Evolutionary conservation across 192 early-diverging fungal species (phyloP).

Genomic region (Rhizophagus prolifer): DNA sequence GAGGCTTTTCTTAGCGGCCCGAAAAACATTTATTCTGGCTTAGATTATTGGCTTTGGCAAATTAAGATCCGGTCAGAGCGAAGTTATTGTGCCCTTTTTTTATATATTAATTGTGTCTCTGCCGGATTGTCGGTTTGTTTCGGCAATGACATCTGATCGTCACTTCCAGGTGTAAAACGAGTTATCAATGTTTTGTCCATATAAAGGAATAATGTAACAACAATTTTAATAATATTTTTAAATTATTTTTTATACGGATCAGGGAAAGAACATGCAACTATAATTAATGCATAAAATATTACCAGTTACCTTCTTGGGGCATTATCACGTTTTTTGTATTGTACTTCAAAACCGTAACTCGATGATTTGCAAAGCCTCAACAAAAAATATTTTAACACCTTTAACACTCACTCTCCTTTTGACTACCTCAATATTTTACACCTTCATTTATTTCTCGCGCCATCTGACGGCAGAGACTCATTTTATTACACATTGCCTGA

Average conservation of each 20-base stretch:
- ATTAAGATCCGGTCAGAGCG: too few species aligned
- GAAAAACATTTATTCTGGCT: too few species aligned
- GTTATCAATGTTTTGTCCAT: neutral
- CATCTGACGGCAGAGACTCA: neutral
- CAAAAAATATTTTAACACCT: too few species aligned
- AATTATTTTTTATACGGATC: too few species aligned
- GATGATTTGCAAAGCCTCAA: neutral
- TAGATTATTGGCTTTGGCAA: too few species aligned
- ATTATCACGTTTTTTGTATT: neutral
- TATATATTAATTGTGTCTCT: too few species aligned
- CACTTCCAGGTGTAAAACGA: too few species aligned
- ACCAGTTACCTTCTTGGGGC: neutral
- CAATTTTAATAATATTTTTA: too few species aligned
- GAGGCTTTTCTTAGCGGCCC: too few species aligned
- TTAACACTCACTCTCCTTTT: neutral
- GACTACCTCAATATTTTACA: neutral
- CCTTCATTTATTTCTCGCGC: neutral
- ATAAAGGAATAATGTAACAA: neutral
- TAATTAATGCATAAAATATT: neutral
- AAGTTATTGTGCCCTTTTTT: too few species aligned
- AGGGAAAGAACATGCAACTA: neutral
- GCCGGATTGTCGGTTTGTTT: too few species aligned
- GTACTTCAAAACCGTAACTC: neutral
- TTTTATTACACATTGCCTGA: neutral
- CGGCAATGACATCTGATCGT: too few species aligned